phyloP scores from a whole-genome alignment of 805 yeast genomes.

The Ascoidea rubescens region DNA sequence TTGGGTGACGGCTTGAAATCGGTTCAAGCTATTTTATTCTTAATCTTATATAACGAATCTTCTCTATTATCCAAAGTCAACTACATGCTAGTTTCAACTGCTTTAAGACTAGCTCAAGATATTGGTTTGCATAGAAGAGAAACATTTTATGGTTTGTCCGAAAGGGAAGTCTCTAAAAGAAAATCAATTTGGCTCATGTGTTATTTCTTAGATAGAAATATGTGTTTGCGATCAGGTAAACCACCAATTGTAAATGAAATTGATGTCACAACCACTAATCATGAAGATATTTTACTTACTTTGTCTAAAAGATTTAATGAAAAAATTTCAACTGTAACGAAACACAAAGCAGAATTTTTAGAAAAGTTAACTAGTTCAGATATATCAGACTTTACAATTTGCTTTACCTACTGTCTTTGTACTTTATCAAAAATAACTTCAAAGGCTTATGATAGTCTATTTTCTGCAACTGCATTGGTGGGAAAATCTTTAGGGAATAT shows the following conservation, averaged over 20 bases:
- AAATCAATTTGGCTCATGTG: slow-evolving; percentile 36
- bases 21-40: slow-evolving; percentile 35
- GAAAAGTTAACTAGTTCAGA: background rate
- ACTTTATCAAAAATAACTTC: background rate
- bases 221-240: slow-evolving; percentile 31
- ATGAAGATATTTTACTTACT: background rate
- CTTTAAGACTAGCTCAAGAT: slow-evolving; percentile 40
- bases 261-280: slow-evolving; percentile 21
- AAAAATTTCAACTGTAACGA: background rate
- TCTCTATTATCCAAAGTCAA: slow-evolving; percentile 27
- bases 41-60: slow-evolving; percentile 24
- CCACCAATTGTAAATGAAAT: slow-evolving; percentile 29
- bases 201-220: slow-evolving; percentile 30
- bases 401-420: background rate
- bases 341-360: background rate
- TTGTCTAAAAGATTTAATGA: background rate
- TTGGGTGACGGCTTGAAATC: slow-evolving; percentile 24
- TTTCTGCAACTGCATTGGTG: slow-evolving; percentile 1
- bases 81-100: slow-evolving; percentile 27
- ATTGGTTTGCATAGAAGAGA: slow-evolving; percentile 43
- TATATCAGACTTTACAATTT: too few relatives aligned
- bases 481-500: background rate
- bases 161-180: slow-evolving; percentile 23
- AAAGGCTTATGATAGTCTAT: slow-evolving; percentile 1
- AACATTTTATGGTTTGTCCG: slow-evolving; percentile 21